Base-by-base conservation (phyloP, 352 stramenopile species). In the Pythium rhizo-oryzae region DNA sequence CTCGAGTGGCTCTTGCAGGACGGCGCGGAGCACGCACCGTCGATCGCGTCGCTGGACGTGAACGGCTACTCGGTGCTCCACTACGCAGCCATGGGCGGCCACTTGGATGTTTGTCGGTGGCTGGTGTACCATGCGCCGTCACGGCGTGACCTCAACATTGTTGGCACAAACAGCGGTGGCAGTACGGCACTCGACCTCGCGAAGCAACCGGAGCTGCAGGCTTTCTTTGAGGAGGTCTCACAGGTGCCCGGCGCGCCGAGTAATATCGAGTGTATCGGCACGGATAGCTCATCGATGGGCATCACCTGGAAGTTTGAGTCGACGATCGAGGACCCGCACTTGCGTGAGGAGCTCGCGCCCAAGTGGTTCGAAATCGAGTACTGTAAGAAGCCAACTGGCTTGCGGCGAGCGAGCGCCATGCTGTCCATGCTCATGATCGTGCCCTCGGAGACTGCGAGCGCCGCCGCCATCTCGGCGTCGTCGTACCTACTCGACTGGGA, bases 51-150 rank as follows among this genome's bases (percentile, higher is more conserved):
- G 9, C 52, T 89, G 19, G 84, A 92, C 50, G 62, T 71, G 8
- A 91, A 85, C 35, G 79, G 78, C 11, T 87, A 88, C 54, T 87
- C 83, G 19, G 60, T 87, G 21, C 70, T 91, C 16, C 85, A 93
- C 52, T 93, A 90, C 53, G 85, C 85, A 8, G 75, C 81, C 0
- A 85, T 90, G 78, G 79, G 79, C 8, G 81, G 79, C 1, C 76
- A 89, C 28, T 30, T 87, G 12, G 67, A 84, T 28, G 62, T 87
- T 7, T 92, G 82, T 28, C 64, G 89, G 51, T 92, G 82, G 82
- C 70, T 92, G 21, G 77, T 90, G 18, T 76, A 85, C 23, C 57
- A 79, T 52, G 70, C 84, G 1, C 79, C 84, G 0, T 64, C 52
- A 9, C 62, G 75, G 5, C 52, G 76, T 12, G 72, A 84, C 39